Evolutionary conservation across 2,329 filamentous ascomycete genomes (phyloP).

Genomic region (Pseudopyrenochaeta lycopersici): DNA sequence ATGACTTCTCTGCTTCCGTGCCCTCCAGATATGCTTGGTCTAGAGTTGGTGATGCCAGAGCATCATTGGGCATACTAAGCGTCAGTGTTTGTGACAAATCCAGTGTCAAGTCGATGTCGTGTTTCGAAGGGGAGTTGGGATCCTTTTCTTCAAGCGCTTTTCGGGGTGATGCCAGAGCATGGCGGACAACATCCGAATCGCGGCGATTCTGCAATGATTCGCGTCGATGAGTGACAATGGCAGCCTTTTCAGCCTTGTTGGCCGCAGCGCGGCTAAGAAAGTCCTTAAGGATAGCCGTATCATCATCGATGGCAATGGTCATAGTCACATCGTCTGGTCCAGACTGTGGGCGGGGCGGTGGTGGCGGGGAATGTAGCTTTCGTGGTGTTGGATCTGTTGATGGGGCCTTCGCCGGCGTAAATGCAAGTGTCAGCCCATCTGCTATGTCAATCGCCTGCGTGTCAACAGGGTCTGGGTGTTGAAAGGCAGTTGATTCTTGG

Average conservation of each 20-base stretch:
- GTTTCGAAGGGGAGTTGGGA: conserved; percentile 56
- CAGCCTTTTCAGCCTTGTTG: conserved; percentile 52
- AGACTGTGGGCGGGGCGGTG: conserved; percentile 31
- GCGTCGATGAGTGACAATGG: conserved; percentile 45
- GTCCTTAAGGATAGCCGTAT: conserved; percentile 59
- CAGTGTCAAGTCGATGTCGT: conserved; percentile 41
- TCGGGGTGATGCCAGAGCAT: conserved; percentile 57
- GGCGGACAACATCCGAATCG: conserved; percentile 57
- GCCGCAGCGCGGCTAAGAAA: conserved; percentile 61
- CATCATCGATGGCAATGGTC: conserved; percentile 53
- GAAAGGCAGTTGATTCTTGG: not conserved
- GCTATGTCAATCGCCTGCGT: conserved; percentile 33
- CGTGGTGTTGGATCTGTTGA: conserved; percentile 25
- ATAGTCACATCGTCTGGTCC: conserved; percentile 40
- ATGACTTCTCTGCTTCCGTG: conserved; percentile 19
- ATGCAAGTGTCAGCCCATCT: conserved; percentile 38
- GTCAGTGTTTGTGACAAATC: conserved; percentile 42
- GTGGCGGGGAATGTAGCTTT: conserved; percentile 39
- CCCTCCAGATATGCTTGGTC: conserved; percentile 21
- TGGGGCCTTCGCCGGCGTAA: conserved; percentile 18
- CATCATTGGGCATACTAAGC: conserved; percentile 25
- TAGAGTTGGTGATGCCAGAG: conserved; percentile 24
- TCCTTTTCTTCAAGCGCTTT: conserved; percentile 58
- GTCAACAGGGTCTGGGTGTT: not conserved
- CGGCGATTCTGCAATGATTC: conserved; percentile 57